These are phyloP conservation scores for Trypanosoma grayi DNA, from an alignment of 208 protist species.

Conservation along the genomic window DNA sequence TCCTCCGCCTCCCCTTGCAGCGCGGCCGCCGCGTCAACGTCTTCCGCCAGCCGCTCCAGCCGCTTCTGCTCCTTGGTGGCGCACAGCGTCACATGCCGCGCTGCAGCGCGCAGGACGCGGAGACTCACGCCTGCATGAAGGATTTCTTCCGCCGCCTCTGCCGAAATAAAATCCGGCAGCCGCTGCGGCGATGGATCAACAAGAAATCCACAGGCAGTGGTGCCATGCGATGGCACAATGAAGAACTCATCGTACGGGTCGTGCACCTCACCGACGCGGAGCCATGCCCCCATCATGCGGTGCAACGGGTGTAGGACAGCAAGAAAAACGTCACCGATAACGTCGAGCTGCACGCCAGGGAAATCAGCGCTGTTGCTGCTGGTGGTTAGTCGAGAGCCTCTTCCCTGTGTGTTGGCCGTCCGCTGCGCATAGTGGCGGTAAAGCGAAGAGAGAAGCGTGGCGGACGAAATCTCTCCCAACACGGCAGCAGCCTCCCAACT, in stretches of 20 bases:
- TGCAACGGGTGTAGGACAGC: conserved; percentile 54
- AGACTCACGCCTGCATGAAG: conserved; percentile 71
- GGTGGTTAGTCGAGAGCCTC: too few relatives aligned
- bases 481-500: conserved; percentile 28
- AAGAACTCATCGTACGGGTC: conserved; percentile 88
- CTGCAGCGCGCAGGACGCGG: conserved; percentile 61
- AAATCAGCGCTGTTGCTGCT: background rate
- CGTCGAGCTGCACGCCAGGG: conserved; percentile 23
- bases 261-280: conserved; percentile 45
- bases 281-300: conserved; percentile 59
- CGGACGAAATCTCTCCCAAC: conserved; percentile 45
- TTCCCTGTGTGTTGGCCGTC: conserved; percentile 32
- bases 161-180: conserved; percentile 67
- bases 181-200: conserved; percentile 60
- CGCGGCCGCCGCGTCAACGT: conserved; percentile 21
- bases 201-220: conserved; percentile 54
- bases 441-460: conserved; percentile 53
- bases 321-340: conserved; percentile 49
- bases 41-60: conserved; percentile 13
- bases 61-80: conserved; percentile 26
- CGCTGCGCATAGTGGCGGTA: conserved; percentile 39
- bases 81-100: conserved; percentile 43
- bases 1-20: conserved; percentile 17
- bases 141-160: conserved; percentile 42
- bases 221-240: conserved; percentile 65